phyloP scores from a whole-genome alignment of 495 filamentous ascomycete species.

The Xanthoparmelia taractica region DNA sequence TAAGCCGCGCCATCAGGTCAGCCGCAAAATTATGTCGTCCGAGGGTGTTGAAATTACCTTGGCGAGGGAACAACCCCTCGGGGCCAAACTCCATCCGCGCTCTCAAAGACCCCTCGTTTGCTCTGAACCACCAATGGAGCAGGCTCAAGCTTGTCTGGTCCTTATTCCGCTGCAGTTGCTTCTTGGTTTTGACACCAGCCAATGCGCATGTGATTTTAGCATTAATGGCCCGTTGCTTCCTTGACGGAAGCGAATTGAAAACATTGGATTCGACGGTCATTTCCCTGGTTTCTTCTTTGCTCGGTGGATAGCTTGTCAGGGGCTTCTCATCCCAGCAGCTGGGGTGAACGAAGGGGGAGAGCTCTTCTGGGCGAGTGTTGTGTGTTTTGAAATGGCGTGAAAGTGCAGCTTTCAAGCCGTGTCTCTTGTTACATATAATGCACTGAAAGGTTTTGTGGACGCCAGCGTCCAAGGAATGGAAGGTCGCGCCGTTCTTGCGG shows the following conservation, averaged over 20 bases:
- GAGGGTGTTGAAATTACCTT: background rate
- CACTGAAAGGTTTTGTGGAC: background rate
- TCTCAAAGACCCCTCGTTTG: background rate
- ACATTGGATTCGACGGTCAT: background rate
- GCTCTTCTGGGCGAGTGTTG: background rate
- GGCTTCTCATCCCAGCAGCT: background rate
- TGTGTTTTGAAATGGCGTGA: slow-evolving; percentile 1
- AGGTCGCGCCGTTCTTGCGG: background rate
- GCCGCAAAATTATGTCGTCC: background rate
- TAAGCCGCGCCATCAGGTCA: background rate
- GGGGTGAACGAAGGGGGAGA: background rate
- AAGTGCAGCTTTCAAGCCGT: background rate
- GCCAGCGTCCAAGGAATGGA: background rate
- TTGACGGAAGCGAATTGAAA: background rate
- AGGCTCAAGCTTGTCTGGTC: background rate
- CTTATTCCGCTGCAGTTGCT: background rate
- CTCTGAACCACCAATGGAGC: slow-evolving; percentile 1
- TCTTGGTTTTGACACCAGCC: background rate
- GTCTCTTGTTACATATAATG: background rate
- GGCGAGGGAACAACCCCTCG: background rate
- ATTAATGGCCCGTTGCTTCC: background rate
- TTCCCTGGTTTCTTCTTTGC: background rate
- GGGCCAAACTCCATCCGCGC: background rate
- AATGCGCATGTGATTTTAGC: background rate
- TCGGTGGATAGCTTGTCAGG: background rate